These are phyloP conservation scores for Dactylonectria macrodidyma DNA, from an alignment of 2,329 filamentous ascomycete species.

Conservation along the genomic window DNA sequence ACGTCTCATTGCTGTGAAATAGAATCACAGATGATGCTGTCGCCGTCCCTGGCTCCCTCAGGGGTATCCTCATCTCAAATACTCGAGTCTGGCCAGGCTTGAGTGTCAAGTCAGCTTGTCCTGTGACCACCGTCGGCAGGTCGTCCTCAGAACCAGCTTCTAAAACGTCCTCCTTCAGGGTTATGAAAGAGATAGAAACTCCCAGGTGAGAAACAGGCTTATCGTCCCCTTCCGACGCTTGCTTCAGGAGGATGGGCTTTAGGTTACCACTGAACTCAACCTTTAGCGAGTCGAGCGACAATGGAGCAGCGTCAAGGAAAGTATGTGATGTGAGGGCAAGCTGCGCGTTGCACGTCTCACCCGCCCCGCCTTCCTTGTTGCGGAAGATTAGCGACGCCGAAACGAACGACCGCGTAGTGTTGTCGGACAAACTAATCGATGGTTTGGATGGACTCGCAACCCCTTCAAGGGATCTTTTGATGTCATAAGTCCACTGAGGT, in stretches of 20 bases:
- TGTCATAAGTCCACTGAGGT: slow-evolving; percentile 73
- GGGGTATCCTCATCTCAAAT: slow-evolving; percentile 78
- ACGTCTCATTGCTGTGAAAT: slow-evolving; percentile 74
- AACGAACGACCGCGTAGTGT: slow-evolving; percentile 68
- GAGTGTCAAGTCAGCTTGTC: slow-evolving; percentile 75
- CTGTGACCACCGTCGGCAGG: slow-evolving; percentile 61
- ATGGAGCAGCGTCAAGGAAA: slow-evolving; percentile 64
- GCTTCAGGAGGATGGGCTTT: slow-evolving; percentile 67
- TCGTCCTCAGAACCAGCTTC: slow-evolving; percentile 45
- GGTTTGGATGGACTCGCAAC: slow-evolving; percentile 62
- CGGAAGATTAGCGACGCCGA: slow-evolving; percentile 71
- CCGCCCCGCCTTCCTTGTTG: slow-evolving; percentile 72
- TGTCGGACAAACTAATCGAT: slow-evolving; percentile 65
- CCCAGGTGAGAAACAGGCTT: slow-evolving; percentile 12
- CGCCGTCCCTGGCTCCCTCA: slow-evolving; percentile 87
- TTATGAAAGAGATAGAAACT: slow-evolving; percentile 47
- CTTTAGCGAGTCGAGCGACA: slow-evolving; percentile 66
- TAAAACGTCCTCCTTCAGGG: slow-evolving; percentile 51
- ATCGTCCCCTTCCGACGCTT: slow-evolving; percentile 49
- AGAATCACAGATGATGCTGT: slow-evolving; percentile 76
- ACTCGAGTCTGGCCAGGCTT: slow-evolving; percentile 77
- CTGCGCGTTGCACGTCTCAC: slow-evolving; percentile 71
- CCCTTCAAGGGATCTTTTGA: slow-evolving; percentile 69
- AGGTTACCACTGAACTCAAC: slow-evolving; percentile 72
- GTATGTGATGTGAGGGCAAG: slow-evolving; percentile 71